Evolutionary conservation across 73 alveolate species (phyloP), one percentile per base, ranked within the genome.

Genomic region (Tetrahymena malaccensis): DNA sequence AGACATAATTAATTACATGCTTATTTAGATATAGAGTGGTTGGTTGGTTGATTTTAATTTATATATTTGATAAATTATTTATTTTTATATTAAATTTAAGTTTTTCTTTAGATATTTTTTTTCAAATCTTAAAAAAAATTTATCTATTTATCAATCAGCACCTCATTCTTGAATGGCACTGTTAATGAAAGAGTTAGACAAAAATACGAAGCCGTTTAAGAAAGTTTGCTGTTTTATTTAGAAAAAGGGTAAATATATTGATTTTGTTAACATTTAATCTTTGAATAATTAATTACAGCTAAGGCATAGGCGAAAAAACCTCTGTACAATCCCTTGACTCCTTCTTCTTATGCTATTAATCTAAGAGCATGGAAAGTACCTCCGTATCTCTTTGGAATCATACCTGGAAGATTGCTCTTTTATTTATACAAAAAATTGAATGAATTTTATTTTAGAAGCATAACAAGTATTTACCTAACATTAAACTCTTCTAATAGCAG

Each of bases 401-500:
- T 96, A 27, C 98, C 98, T 33, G 98, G 96, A 25, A 85, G 55
- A 15, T 44, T 37, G 37, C 95, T 85, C 93, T 43, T 43, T 10
- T 3, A 84, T 50, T 1, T n/a, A 85, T 27, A 13, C 27, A 22
- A 70, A 70, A 3, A 12, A 57, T 7, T n/a, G 4, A 19, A 70
- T 22, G 2, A 70, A 27, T 22, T 70, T 19, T 9, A n/a, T 27
- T 70, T 31, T 0, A 70, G 8, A 11, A 70, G 4, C 37, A 17
- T 35, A 27, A 0, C 25, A 70, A 27, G 38, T 83, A 27, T 94
- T 93, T 38, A 96, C 94, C 83, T 97, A 96, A 55, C 98, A 94
- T 84, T 97, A 96, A 34, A 97, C 37, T 94, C 99, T 95, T 93
- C 99, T 94, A 85, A 95, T 35, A 0, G 95, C 96, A 17, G 99